Base-by-base conservation (phyloP, 805 yeast genomes). In the Yarrowia keelungensis region DNA sequence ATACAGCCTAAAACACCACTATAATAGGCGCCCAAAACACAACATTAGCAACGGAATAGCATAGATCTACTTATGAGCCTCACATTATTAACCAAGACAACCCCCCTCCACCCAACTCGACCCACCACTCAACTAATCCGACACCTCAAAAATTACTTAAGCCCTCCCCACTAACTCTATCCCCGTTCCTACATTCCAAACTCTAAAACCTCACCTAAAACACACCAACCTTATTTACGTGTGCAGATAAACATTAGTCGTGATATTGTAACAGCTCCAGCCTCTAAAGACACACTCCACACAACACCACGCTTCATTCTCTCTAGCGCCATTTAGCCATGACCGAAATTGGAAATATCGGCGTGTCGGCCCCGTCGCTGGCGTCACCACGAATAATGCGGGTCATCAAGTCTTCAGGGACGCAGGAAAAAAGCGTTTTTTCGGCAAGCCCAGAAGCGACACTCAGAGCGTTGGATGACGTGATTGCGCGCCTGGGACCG, bases 141-240 rank as follows among this genome's bases (percentile, higher is more conserved):
- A 26, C 32, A 26, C 32, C 32, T 26, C 32, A 3, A 26, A 26
- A 26, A 26, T 26, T 42, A 15, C 19, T 42, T 10, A 16, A 36
- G 32, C 11, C 36, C 14, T 11, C 11, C 10, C 53, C 14, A 26
- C 36, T 16, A 51, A 10, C 42, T 35, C 22, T 11, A 16, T 19
- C 15, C 4, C 15, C 32, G 14, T 8, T n/a, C 9, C 35, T 22
- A 53, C 59, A 53, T 53, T 53, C 59, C 59, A 53, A 53, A 53
- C 59, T 22, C 35, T 39, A 53, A 53, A 53, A 53, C 43, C 16
- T 8, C 59, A 53, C 59, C 59, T 53, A 53, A 53, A 8, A 35
- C 15, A 53, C 62, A 41, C 62, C 62, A 56, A 56, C 62, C 62
- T 56, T 41, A 41, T 8, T 56, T 47, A 56, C 62, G 62, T 56